These are phyloP conservation scores for Ceratobasidium sp. DNA, from an alignment of 1,284 basidiomycete genomes.

Conservation along the genomic window DNA sequence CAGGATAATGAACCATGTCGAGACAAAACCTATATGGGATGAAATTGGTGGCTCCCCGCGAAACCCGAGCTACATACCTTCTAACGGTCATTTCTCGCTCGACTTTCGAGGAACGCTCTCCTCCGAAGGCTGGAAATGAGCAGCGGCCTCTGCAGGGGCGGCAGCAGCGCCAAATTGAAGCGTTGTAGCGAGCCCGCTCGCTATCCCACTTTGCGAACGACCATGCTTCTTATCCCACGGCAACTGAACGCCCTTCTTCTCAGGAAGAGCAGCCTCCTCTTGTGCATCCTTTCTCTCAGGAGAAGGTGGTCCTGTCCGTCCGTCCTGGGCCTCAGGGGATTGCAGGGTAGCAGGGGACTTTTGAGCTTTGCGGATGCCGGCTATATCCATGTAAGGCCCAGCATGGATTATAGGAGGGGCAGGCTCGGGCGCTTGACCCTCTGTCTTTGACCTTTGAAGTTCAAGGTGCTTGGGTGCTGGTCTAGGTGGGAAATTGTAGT, in stretches of 20 bases:
- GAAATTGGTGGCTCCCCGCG: background rate
- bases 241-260: background rate
- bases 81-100: background rate
- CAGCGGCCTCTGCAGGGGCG: slow-evolving; percentile 7
- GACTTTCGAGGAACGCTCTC: background rate
- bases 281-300: slow-evolving; percentile 5
- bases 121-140: slow-evolving; percentile 12
- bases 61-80: slow-evolving; percentile 3
- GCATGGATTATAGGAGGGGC: slow-evolving; percentile 31
- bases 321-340: background rate
- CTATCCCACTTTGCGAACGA: slow-evolving; percentile 38
- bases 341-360: background rate
- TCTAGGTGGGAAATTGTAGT: slow-evolving; percentile 32
- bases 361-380: background rate
- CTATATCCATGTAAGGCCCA: slow-evolving; percentile 43
- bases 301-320: background rate
- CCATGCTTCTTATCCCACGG: slow-evolving; percentile 29
- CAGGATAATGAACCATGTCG: background rate
- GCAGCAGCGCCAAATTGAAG: slow-evolving; percentile 32
- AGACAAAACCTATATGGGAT: background rate
- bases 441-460: background rate
- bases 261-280: background rate
- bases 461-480: slow-evolving; percentile 35
- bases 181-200: slow-evolving; percentile 35
- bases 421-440: slow-evolving; percentile 11